These are phyloP conservation scores for Volutella citrinella DNA, from an alignment of 2,329 filamentous ascomycete species.

Conservation along the genomic window DNA sequence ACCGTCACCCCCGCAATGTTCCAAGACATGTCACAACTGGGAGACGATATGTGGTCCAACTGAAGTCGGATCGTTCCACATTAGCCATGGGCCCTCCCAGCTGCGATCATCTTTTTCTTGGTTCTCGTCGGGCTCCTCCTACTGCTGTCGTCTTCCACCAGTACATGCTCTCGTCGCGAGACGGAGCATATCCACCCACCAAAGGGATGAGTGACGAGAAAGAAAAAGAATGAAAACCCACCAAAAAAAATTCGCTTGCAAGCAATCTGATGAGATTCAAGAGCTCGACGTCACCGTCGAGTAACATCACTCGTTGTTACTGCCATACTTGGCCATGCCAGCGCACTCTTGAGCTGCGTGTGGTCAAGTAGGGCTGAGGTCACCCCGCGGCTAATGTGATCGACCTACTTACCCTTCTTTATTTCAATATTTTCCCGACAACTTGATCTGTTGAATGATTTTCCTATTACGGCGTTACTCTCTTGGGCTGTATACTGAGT, in stretches of 20 bases:
- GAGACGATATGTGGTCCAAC: conserved; percentile 18
- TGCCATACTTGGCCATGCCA: too few species aligned
- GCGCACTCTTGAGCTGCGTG: too few species aligned
- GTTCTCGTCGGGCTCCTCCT: conserved; percentile 14
- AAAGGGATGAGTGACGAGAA: conserved; percentile 16
- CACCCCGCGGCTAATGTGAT: too few species aligned
- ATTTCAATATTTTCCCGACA: conserved; percentile 18
- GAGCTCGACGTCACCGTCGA: too few species aligned
- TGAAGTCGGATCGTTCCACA: too few species aligned
- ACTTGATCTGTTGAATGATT: conserved; percentile 11
- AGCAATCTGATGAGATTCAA: conserved; percentile 6
- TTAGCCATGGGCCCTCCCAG: too few species aligned
- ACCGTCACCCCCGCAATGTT: conserved; percentile 25
- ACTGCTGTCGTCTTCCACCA: conserved; percentile 10
- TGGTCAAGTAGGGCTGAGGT: too few species aligned
- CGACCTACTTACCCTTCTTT: conserved; percentile 17
- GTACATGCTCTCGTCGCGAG: too few species aligned
- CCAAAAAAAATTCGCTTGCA: conserved; percentile 11
- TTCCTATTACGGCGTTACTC: conserved; percentile 18
- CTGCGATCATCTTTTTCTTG: conserved; percentile 4
- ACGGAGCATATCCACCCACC: too few species aligned
- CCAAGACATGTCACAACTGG: conserved; percentile 23
- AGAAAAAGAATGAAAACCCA: conserved; percentile 13
- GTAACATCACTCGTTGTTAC: too few species aligned
- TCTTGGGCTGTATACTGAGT: conserved; percentile 5